Evolutionary conservation across 2,329 filamentous ascomycete genomes (phyloP).

Genomic region (Magnaporthiopsis rhizophila): DNA sequence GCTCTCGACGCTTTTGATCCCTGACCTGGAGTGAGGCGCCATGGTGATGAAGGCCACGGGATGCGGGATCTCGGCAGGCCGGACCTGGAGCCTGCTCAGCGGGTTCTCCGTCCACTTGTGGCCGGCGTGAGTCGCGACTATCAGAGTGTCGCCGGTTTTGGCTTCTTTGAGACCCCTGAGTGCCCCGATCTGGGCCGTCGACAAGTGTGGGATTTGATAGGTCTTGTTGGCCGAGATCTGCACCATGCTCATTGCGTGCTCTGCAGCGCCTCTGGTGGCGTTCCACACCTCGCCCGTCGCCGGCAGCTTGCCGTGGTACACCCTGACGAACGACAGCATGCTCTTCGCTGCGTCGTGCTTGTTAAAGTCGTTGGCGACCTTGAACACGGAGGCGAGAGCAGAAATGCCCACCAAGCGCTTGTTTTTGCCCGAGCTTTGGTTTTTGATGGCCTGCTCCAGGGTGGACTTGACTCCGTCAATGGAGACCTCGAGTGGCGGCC

Average conservation of each 20-base stretch:
- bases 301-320: slow-evolving; percentile 76
- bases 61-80: slow-evolving; percentile 81
- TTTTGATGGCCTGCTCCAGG: slow-evolving; percentile 29
- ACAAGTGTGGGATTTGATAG: slow-evolving; percentile 72
- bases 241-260: slow-evolving; percentile 71
- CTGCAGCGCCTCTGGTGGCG: slow-evolving; percentile 46
- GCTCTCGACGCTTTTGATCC: slow-evolving; percentile 66
- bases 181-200: slow-evolving; percentile 87
- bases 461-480: slow-evolving; percentile 43
- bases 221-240: slow-evolving; percentile 88
- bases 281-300: slow-evolving; percentile 76
- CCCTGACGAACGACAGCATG: slow-evolving; percentile 82
- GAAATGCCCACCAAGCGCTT: slow-evolving; percentile 20
- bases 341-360: slow-evolving; percentile 44
- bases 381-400: slow-evolving; percentile 69
- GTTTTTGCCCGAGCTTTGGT: slow-evolving; percentile 12
- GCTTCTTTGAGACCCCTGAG: slow-evolving; percentile 83
- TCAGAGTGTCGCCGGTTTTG: slow-evolving; percentile 87
- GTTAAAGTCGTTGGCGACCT: slow-evolving; percentile 85
- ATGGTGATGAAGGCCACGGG: slow-evolving; percentile 96
- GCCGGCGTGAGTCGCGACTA: slow-evolving; percentile 56
- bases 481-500: slow-evolving; percentile 13
- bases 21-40: slow-evolving; percentile 60
- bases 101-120: slow-evolving; percentile 56
- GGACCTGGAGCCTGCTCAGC: slow-evolving; percentile 69